Percentiles rank a stretch among this genome's conserved stretches.
Evolutionary conservation across 2,329 filamentous ascomycete species (phyloP).

Genomic region (Zasmidium citrigriseum): DNA sequence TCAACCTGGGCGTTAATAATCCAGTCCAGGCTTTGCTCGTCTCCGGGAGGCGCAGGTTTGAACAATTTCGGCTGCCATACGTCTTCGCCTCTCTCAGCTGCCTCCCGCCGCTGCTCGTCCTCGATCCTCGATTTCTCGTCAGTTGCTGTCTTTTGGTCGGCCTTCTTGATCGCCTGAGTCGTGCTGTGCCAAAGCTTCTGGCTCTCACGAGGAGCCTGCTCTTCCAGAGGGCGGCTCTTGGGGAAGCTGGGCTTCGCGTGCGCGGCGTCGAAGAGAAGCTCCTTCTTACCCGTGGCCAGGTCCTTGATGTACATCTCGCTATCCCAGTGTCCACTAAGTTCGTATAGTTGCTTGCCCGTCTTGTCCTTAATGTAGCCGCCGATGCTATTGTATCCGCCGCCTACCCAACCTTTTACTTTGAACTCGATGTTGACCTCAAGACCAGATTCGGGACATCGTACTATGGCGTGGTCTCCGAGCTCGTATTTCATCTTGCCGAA

Average conservation of each 20-base stretch:
- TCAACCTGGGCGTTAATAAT: conserved; percentile 85
- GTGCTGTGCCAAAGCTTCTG: conserved; percentile 84
- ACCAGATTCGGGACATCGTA: conserved; percentile 84
- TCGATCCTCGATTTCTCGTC: conserved; percentile 97
- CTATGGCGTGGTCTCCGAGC: conserved; percentile 91
- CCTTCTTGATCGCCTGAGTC: conserved; percentile 75
- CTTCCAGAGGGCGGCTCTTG: conserved; percentile 71
- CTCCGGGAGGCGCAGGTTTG: conserved; percentile 62
- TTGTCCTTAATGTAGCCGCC: conserved; percentile 86
- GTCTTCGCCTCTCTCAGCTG: conserved; percentile 73
- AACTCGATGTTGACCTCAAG: conserved; percentile 92
- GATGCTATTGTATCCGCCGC: conserved; percentile 94
- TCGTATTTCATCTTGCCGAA: conserved; percentile 99
- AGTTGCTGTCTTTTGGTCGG: conserved; percentile 86
- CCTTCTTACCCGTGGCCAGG: conserved; percentile 78
- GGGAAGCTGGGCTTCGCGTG: conserved; percentile 76
- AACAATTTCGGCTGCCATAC: conserved; percentile 92
- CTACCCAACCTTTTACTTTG: conserved; percentile 97
- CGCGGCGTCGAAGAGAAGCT: conserved; percentile 84
- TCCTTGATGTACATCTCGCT: conserved; percentile 93
- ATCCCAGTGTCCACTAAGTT: conserved; percentile 90
- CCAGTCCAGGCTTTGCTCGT: conserved; percentile 88
- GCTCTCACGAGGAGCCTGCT: conserved; percentile 89
- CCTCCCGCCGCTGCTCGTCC: conserved; percentile 86
- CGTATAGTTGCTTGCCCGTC: conserved; percentile 83